Percentiles rank a stretch among this genome's conserved stretches.
These are phyloP conservation scores for Suillus bovinus DNA, from an alignment of 768 basidiomycete genomes.

Conservation along the genomic window DNA sequence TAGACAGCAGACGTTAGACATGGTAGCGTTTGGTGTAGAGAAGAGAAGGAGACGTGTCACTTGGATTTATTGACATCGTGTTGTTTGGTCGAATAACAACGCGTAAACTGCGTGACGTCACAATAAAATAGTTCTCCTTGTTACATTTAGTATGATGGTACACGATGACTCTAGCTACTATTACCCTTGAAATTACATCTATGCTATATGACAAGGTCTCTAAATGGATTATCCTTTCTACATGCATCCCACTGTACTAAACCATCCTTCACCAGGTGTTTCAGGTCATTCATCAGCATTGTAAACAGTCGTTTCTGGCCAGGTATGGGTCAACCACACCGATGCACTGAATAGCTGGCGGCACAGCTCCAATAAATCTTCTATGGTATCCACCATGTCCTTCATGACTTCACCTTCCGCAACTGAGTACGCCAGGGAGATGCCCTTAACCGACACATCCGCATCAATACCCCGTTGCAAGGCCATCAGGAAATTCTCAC, in stretches of 20 bases:
- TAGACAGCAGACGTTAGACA: constrained; percentile 10
- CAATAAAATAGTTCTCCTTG: neutral
- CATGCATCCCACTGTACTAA: constrained; percentile 32
- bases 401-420: constrained; percentile 45
- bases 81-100: constrained; percentile 3
- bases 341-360: constrained; percentile 47
- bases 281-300: constrained; percentile 7
- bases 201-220: neutral
- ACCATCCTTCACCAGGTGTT: constrained; percentile 18
- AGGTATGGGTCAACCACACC: constrained; percentile 37
- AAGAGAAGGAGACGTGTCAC: neutral
- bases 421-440: constrained; percentile 42
- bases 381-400: constrained; percentile 43
- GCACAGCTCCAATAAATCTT: constrained; percentile 40
- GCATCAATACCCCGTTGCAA: constrained; percentile 29
- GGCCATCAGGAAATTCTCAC: no score
- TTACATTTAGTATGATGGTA: neutral
- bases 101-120: constrained; percentile 5
- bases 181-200: neutral
- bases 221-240: neutral
- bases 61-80: neutral
- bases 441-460: constrained; percentile 32
- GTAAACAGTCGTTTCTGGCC: neutral
- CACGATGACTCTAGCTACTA: constrained; percentile 7
- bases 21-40: neutral